phyloP scores from a whole-genome alignment of 495 filamentous ascomycete genomes.

The Tetracladium marchalianum region DNA sequence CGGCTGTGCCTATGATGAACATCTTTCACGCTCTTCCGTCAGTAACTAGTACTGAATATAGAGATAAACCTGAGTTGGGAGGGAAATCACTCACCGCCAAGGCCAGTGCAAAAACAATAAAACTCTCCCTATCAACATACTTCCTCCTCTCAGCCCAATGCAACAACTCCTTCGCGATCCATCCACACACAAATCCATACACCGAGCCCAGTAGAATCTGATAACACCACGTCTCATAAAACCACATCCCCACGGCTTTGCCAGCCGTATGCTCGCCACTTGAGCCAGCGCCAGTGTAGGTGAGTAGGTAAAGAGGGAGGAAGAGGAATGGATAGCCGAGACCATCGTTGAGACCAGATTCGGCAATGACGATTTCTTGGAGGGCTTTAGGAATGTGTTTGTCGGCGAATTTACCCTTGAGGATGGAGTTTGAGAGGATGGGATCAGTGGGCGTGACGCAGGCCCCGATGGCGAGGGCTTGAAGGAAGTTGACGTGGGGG shows the following conservation, averaged over 20 bases:
- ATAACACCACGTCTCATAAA: constrained; percentile 81
- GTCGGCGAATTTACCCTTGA: constrained; percentile 90
- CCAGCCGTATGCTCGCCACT: constrained; percentile 35
- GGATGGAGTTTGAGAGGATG: constrained; percentile 78
- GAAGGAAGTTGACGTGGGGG: constrained; percentile 61
- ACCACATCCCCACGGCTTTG: constrained; percentile 71
- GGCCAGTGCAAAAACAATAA: constrained; percentile 81
- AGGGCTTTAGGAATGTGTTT: constrained; percentile 75
- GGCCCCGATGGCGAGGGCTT: constrained; percentile 68
- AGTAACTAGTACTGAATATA: constrained; percentile 2
- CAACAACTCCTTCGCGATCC: constrained; percentile 69
- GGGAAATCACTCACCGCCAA: constrained; percentile 36
- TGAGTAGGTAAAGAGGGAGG: constrained; percentile 72
- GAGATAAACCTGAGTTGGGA: constrained; percentile 28
- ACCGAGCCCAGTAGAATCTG: constrained; percentile 67
- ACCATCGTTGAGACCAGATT: constrained; percentile 87
- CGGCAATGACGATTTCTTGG: constrained; percentile 81
- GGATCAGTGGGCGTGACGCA: constrained; percentile 92
- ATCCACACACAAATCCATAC: constrained; percentile 72
- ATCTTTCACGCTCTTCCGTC: constrained; percentile 12
- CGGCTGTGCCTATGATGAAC: constrained; percentile 80
- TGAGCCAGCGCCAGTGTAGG: constrained; percentile 53
- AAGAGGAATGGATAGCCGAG: constrained; percentile 82
- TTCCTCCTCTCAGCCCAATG: constrained; percentile 75
- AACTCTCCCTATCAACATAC: constrained; percentile 84